phyloP scores from a whole-genome alignment of 768 basidiomycete species.

The Leccinellum albellum region DNA sequence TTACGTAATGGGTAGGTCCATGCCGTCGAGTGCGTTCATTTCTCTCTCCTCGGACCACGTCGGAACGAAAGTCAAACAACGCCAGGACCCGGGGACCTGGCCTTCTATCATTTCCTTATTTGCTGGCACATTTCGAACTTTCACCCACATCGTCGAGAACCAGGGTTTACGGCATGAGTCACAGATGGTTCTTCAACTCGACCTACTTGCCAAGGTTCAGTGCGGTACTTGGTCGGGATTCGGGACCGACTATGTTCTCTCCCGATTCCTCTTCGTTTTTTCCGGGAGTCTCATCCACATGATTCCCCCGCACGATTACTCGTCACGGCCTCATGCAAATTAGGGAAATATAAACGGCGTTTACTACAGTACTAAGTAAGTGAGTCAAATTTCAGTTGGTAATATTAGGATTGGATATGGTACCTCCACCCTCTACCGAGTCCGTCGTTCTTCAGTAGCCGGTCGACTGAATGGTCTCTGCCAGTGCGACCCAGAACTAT shows the following conservation, averaged over 20 bases:
- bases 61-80: not conserved
- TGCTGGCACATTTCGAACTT: not conserved
- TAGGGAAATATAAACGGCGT: too few relatives aligned
- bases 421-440: not conserved
- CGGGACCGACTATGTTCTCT: too few relatives aligned
- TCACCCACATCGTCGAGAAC: too few relatives aligned
- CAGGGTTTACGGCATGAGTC: too few relatives aligned
- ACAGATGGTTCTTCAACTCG: too few relatives aligned
- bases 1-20: not conserved
- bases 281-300: not conserved
- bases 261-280: not conserved
- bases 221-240: too few relatives aligned
- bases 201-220: too few relatives aligned
- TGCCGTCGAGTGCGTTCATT: constrained; percentile 10
- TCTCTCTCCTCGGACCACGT: constrained; percentile 1
- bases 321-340: not conserved
- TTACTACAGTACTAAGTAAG: not conserved
- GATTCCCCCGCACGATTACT: not conserved
- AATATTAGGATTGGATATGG: not conserved
- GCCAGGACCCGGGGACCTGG: not conserved
- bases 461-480: not conserved
- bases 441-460: not conserved
- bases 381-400: not conserved
- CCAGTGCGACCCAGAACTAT: not conserved
- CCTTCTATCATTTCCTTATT: not conserved